Base-by-base conservation (phyloP, 208 protist genomes). In the Acanthamoeba healyi region DNA sequence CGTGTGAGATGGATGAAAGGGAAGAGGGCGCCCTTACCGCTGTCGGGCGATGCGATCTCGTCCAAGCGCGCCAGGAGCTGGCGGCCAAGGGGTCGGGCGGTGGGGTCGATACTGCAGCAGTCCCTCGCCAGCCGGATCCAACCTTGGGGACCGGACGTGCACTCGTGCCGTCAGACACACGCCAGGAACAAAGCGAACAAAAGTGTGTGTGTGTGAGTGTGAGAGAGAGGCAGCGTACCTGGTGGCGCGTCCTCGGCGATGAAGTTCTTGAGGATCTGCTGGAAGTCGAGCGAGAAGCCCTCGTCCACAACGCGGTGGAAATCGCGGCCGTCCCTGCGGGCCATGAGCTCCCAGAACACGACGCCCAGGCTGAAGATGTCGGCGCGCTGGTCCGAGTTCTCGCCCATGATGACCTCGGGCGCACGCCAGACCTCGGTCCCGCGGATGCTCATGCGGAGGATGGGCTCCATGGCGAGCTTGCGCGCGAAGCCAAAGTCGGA, bases 31-130 rank as follows among this genome's bases (percentile, higher is more conserved):
- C 49, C 29, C 26, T 6, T 84, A 84, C 74, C 49, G 49, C 26
- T 84, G 74, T 19, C 74, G 67, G 56, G 51, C 32, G 40, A 10
- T 22, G 10, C 82, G 24, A 90, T 90, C 82, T 90, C 82, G 9
- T 56, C 82, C 14, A 90, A n/a, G 5, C 82, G 44, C 9, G 82
- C 82, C 56, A 90, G 36, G 34, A 90, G 49, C 26, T 90, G 82
- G 10, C 38, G 26, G 10, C 51, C 38, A 19, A 90, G 40, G 10
- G 82, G 82, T 9, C 82, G 40, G 7, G 82, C 82, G 10, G 82
- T 90, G 15, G 82, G 82, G 67, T 90, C 82, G 29, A 90, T 90
- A 29, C 82, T 90, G 56, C 82, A 90, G 51, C 82, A 90, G 32
- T 90, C 82, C 9, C 51, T 6, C 26, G 82, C 82, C 42, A 90